Evolutionary conservation across 2,329 filamentous ascomycete genomes (phyloP).

Genomic region (Chaetomium sp.): DNA sequence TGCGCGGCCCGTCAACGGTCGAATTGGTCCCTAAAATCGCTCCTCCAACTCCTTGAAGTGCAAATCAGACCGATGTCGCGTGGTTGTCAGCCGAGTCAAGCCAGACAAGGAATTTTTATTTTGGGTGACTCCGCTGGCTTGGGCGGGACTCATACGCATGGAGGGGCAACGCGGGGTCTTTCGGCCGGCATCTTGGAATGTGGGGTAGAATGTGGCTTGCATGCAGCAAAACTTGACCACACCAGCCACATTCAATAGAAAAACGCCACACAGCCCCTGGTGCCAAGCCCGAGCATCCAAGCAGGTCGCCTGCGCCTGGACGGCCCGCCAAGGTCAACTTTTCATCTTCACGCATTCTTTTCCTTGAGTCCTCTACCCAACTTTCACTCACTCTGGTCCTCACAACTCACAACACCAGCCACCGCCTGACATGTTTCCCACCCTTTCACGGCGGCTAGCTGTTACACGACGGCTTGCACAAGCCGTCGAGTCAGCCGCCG

Average conservation of each 20-base stretch:
- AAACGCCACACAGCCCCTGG: background rate
- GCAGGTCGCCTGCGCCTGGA: no score
- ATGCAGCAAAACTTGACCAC: background rate
- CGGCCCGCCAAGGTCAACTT: background rate
- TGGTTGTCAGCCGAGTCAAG: constrained; percentile 2
- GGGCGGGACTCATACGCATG: background rate
- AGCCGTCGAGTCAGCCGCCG: constrained; percentile 21
- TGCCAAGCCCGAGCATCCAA: no score
- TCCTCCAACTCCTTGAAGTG: background rate
- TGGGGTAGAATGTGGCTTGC: background rate
- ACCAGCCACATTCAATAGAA: constrained; percentile 1
- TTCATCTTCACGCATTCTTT: background rate
- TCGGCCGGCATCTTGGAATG: background rate
- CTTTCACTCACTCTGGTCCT: background rate
- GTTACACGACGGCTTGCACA: constrained; percentile 37
- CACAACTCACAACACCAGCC: background rate
- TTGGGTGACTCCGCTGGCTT: constrained; percentile 14
- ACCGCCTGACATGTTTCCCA: constrained; percentile 37
- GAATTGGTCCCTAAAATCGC: background rate
- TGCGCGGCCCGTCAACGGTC: background rate
- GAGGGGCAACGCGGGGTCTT: constrained; percentile 22
- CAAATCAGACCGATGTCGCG: constrained; percentile 6
- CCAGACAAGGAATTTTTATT: constrained; percentile 17
- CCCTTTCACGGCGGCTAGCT: constrained; percentile 39
- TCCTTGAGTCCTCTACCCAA: background rate